Evolutionary conservation across 805 yeast species (phyloP).

Genomic region (Starmera dryadoides): DNA sequence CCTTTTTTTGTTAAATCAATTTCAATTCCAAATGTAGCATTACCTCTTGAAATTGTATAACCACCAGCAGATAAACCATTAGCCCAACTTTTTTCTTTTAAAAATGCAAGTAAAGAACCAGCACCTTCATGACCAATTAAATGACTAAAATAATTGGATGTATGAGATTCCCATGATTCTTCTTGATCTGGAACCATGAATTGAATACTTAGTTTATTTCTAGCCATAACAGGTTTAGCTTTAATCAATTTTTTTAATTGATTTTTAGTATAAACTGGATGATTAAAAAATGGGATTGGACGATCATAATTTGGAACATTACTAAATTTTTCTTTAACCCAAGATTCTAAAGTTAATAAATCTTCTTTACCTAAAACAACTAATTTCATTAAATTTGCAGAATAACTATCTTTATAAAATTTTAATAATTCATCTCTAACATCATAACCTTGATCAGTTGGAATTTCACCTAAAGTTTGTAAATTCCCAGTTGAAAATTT

Average conservation of each 20-base stretch:
- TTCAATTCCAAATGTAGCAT: slow-evolving; percentile 59
- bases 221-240: slow-evolving; percentile 81
- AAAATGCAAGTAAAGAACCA: slow-evolving; percentile 69
- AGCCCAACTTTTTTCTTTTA: slow-evolving; percentile 76
- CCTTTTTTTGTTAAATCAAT: slow-evolving; percentile 77
- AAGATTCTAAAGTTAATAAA: slow-evolving; percentile 58
- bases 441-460: slow-evolving; percentile 52
- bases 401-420: slow-evolving; percentile 65
- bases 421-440: slow-evolving; percentile 77
- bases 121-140: slow-evolving; percentile 88
- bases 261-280: slow-evolving; percentile 39
- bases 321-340: slow-evolving; percentile 65
- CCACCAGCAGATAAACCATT: slow-evolving; percentile 71
- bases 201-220: slow-evolving; percentile 54
- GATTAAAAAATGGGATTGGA: slow-evolving; percentile 29
- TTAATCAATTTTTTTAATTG: slow-evolving; percentile 47
- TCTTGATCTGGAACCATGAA: slow-evolving; percentile 79
- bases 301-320: slow-evolving; percentile 43
- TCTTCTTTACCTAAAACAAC: slow-evolving; percentile 80
- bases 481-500: slow-evolving; percentile 89
- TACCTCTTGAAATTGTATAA: slow-evolving; percentile 57
- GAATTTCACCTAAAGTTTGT: slow-evolving; percentile 63
- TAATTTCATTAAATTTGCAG: slow-evolving; percentile 84
- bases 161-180: slow-evolving; percentile 58
- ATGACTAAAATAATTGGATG: slow-evolving; percentile 69